These are phyloP conservation scores for Solanum infundibuliforme DNA, from an alignment of 257 asterid genomes.

Conservation along the genomic window DNA sequence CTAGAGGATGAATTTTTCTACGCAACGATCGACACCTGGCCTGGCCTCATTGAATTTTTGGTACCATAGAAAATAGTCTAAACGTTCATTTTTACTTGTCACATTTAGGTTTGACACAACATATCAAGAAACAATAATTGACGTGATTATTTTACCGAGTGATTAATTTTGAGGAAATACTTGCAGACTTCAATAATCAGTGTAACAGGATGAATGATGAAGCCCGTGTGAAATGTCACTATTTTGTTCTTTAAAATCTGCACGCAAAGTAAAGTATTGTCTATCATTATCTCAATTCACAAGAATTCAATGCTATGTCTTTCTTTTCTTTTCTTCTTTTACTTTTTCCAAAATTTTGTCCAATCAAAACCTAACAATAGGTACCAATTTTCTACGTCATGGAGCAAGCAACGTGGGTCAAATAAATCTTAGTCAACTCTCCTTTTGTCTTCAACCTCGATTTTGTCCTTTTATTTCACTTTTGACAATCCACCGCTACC, in stretches of 20 bases:
- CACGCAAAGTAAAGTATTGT: background rate
- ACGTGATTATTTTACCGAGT: too few species aligned
- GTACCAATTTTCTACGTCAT: constrained; percentile 28
- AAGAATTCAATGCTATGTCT: background rate
- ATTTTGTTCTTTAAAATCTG: background rate
- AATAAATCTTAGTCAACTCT: constrained; percentile 38
- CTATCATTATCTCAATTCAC: background rate
- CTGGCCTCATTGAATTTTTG: background rate
- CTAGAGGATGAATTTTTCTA: background rate
- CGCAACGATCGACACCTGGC: background rate
- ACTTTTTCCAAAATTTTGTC: background rate
- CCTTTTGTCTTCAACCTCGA: constrained; percentile 12
- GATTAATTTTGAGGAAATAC: background rate
- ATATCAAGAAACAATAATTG: background rate
- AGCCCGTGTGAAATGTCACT: background rate
- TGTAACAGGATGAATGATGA: background rate
- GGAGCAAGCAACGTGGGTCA: constrained; percentile 30
- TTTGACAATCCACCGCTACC: background rate
- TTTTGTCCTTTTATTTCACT: background rate
- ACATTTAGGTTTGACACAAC: too few species aligned
- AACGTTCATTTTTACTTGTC: background rate
- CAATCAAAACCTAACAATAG: constrained; percentile 26
- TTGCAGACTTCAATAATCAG: background rate
- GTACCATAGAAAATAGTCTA: too few species aligned
- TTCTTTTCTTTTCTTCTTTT: background rate